These are phyloP conservation scores for Panicum hallii DNA, from an alignment of 202 grass and related monocot genomes.

Conservation along the genomic window DNA sequence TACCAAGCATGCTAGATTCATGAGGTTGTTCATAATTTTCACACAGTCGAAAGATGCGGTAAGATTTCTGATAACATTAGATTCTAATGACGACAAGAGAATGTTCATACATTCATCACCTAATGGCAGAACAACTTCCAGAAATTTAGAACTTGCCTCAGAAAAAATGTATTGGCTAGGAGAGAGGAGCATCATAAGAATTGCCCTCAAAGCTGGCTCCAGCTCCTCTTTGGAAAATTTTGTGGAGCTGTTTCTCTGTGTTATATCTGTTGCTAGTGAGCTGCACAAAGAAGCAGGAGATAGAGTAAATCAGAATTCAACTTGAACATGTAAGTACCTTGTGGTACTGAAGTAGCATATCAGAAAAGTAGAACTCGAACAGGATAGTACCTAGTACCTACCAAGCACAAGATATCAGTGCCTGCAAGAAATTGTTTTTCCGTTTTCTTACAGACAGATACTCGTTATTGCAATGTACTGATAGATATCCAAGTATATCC, in stretches of 20 bases:
- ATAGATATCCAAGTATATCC: constrained; percentile 83
- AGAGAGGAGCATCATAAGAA: constrained; percentile 87
- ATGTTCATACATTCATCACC: constrained; percentile 55
- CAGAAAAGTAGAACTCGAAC: constrained; percentile 10
- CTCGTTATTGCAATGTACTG: constrained; percentile 51
- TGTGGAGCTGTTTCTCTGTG: constrained; percentile 50
- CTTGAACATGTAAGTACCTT: constrained; percentile 8
- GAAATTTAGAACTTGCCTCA: constrained; percentile 67
- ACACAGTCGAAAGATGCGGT: constrained; percentile 57
- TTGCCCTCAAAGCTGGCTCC: constrained; percentile 74
- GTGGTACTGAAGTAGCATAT: not conserved
- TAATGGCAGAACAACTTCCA: constrained; percentile 49
- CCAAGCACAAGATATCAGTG: constrained; percentile 90
- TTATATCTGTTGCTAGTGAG: constrained; percentile 49
- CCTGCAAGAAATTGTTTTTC: constrained; percentile 45
- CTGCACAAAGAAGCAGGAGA: constrained; percentile 41
- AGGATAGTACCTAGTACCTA: constrained; percentile 57
- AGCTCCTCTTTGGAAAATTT: constrained; percentile 58
- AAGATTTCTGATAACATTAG: constrained; percentile 56
- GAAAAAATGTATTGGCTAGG: constrained; percentile 68
- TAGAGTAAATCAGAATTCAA: constrained; percentile 20
- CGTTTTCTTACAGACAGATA: constrained; percentile 40
- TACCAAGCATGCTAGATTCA: constrained; percentile 68
- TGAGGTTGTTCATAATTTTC: constrained; percentile 63
- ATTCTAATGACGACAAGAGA: constrained; percentile 62